phyloP scores from a whole-genome alignment of 148 eudicot genomes.

The Rhododendron henanense region DNA sequence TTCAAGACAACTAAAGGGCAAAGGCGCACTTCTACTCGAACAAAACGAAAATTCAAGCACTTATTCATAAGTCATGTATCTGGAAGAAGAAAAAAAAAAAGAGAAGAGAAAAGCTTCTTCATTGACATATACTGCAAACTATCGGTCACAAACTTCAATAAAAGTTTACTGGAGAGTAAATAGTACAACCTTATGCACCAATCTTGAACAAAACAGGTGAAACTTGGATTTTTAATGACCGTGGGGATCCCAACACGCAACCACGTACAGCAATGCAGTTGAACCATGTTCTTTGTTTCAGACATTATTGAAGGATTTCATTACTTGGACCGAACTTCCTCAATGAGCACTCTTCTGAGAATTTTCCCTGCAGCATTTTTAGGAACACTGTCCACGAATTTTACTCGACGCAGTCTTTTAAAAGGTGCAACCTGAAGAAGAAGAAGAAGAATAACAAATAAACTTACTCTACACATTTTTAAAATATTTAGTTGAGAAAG shows the following conservation, averaged over 20 bases:
- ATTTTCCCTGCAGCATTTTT: conserved; percentile 59
- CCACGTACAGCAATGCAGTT: not conserved
- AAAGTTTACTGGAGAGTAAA: not conserved
- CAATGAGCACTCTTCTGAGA: conserved; percentile 50
- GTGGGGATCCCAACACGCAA: not conserved
- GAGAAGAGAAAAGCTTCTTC: not conserved
- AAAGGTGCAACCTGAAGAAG: conserved; percentile 61
- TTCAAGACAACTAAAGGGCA: not conserved
- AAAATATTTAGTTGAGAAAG: not conserved
- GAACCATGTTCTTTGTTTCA: not conserved
- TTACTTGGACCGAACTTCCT: conserved; percentile 38
- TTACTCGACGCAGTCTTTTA: conserved; percentile 54
- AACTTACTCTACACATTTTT: not conserved
- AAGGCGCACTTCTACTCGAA: not conserved
- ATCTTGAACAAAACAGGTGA: not conserved
- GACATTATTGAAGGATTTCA: conserved; percentile 11
- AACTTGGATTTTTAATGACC: not conserved
- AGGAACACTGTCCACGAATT: conserved; percentile 41
- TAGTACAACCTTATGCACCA: not conserved
- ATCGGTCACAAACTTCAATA: not conserved
- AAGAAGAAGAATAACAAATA: not conserved
- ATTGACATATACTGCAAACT: not conserved
- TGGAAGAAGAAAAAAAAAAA: not conserved
- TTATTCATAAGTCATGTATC: not conserved
- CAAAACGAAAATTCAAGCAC: too few relatives aligned